A percentile compares a stretch with the other conserved stretches of the same genome.
Conservation (phyloP, 83 land plant species). For the Thuja plicata region DNA sequence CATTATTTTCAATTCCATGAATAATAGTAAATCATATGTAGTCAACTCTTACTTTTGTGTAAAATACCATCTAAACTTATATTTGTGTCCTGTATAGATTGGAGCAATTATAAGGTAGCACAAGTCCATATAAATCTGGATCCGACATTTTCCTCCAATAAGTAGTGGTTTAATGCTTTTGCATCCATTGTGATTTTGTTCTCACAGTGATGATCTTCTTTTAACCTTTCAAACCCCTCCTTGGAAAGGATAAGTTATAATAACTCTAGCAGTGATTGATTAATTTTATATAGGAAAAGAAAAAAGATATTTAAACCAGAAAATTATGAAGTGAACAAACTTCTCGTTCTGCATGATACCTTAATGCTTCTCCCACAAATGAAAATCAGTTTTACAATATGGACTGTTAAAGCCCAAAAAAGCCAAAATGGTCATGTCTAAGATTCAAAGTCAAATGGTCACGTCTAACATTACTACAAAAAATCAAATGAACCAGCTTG, state of each 20-base stretch:
- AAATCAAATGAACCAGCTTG: no score
- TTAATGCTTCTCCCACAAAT: no score
- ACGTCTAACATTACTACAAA: no score
- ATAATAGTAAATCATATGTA: no score
- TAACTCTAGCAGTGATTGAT: not conserved
- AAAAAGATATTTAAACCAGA: not conserved
- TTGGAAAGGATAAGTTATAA: not conserved
- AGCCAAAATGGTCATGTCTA: no score
- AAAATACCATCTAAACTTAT: not conserved
- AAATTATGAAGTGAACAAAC: not conserved
- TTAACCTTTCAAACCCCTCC: not conserved
- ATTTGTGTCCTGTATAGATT: not conserved
- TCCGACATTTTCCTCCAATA: not conserved
- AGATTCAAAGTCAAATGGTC: no score
- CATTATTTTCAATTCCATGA: not conserved
- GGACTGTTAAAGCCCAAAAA: no score
- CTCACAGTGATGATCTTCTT: not conserved
- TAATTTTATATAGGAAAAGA: no score
- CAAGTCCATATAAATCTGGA: not conserved
- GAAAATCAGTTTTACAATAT: no score
- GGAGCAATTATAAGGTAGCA: not conserved
- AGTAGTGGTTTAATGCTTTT: not conserved
- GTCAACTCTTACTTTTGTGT: not conserved
- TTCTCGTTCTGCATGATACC: not conserved
- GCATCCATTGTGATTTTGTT: not conserved